Evolutionary conservation across 805 yeast genomes (phyloP), one percentile per base, ranked within the genome.

Genomic region (Peterozyma toletana): DNA sequence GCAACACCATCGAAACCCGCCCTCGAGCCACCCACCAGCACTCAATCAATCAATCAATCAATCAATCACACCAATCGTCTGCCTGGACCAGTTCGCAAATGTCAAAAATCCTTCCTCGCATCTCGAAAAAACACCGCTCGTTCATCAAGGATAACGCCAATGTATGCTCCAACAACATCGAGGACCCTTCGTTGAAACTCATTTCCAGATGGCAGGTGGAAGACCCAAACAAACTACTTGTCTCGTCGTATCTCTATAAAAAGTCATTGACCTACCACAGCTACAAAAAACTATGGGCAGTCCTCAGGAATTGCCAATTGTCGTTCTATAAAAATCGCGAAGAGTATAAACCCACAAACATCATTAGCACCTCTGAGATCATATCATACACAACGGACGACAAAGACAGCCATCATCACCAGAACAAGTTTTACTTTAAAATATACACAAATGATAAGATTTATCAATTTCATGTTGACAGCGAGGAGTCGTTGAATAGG

Each of bases 281-380:
- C 30, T 69, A 71, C 69, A 66, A 65, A 48, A 58, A 54, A 43
- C 50, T 54, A 30, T 69, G 74, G 73, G 64, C 62, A 35, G 68
- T 64, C 4, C 53, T 69, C 5, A 50, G 73, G 30, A 50, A 53
- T n/a, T 54, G 63, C 37, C 73, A 67, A 47, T 52, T 68, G 15
- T 53, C 66, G 9, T 67, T 63, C 52, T 69, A 69, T 50, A 66
- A 66, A 41, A 67, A 66, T 45, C 48, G 62, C 6, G 48, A 51
- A 27, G 74, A 69, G 48, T 60, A 65, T 51, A 64, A 64, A 41
- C 67, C 73, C 0, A 47, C 55, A 17, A 55, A 49, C 39, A 70
- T 69, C 11, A 50, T 66, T 9, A 54, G 45, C 58, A 54, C 48
- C 21, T 51, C 31, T 34, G 50, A 49, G 48, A 53, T 49, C 9